phyloP scores from a whole-genome alignment of 805 yeast genomes.

The Metschnikowia borealis region DNA sequence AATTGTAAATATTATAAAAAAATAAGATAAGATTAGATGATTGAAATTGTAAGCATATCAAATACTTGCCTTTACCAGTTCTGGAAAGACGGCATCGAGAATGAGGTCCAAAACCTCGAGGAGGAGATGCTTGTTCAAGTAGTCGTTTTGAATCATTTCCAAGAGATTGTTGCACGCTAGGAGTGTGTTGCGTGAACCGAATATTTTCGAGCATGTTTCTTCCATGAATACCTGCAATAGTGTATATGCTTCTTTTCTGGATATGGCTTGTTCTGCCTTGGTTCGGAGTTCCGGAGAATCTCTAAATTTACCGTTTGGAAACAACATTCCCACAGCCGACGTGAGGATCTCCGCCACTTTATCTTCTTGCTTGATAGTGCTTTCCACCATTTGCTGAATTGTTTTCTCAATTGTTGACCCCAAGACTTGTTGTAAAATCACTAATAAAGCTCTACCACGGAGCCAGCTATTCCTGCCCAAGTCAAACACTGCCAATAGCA shows the following conservation, averaged over 20 bases:
- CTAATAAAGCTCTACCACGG: constrained; percentile 77
- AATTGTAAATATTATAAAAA: not conserved
- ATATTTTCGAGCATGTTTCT: constrained; percentile 67
- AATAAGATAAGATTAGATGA: too few relatives aligned
- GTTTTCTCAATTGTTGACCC: constrained; percentile 85
- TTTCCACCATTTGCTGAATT: constrained; percentile 43
- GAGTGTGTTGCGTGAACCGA: constrained; percentile 63
- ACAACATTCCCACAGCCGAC: constrained; percentile 24
- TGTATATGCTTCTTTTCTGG: constrained; percentile 55
- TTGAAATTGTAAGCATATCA: not conserved
- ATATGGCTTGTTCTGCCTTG: constrained; percentile 45
- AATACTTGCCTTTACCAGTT: not conserved
- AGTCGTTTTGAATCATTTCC: constrained; percentile 69
- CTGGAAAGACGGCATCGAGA: constrained; percentile 42
- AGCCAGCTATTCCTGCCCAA: constrained; percentile 68
- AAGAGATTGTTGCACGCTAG: constrained; percentile 60
- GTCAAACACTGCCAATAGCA: constrained; percentile 67
- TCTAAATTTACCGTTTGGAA: constrained; percentile 48
- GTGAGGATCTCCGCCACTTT: constrained; percentile 38
- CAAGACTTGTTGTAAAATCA: constrained; percentile 76
- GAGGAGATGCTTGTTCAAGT: constrained; percentile 60
- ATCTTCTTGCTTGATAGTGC: constrained; percentile 36
- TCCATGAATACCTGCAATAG: constrained; percentile 54
- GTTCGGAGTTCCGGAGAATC: constrained; percentile 46
- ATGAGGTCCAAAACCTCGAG: constrained; percentile 57